phyloP scores from a whole-genome alignment of 257 asterid genomes.

The Rehmannia glutinosa region DNA sequence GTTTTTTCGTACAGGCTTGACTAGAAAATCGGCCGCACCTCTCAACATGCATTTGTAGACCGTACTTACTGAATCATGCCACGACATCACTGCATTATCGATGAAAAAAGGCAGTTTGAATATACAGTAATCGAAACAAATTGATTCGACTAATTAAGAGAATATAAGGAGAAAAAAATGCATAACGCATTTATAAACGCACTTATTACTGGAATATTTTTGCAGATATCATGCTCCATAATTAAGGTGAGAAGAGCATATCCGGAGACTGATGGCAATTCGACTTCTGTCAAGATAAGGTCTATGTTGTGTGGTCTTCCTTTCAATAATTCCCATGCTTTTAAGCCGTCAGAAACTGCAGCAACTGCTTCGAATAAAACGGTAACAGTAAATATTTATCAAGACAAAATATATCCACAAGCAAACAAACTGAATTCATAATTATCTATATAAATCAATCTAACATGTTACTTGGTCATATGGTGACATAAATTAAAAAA shows the following conservation, averaged over 20 bases:
- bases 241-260: constrained; percentile 79
- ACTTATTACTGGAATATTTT: constrained; percentile 89
- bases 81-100: constrained; percentile 79
- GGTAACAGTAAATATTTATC: neutral
- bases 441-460: constrained; percentile 1
- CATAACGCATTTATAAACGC: constrained; percentile 20
- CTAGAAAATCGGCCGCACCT: constrained; percentile 94
- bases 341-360: constrained; percentile 76
- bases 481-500: too few relatives aligned
- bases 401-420: neutral
- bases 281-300: constrained; percentile 82
- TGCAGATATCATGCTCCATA: constrained; percentile 80
- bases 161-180: too few relatives aligned
- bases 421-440: neutral
- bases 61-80: constrained; percentile 68
- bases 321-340: constrained; percentile 87
- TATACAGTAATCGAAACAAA: neutral
- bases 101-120: constrained; percentile 4
- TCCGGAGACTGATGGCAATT: constrained; percentile 80
- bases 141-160: neutral
- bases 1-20: constrained; percentile 77
- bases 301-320: constrained; percentile 51
- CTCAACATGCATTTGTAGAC: constrained; percentile 86
- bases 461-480: neutral
- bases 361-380: constrained; percentile 43